Evolutionary conservation across 129 eudicot species (phyloP), one percentile per base, ranked within the genome.

Genomic region (Flaveria brownii): DNA sequence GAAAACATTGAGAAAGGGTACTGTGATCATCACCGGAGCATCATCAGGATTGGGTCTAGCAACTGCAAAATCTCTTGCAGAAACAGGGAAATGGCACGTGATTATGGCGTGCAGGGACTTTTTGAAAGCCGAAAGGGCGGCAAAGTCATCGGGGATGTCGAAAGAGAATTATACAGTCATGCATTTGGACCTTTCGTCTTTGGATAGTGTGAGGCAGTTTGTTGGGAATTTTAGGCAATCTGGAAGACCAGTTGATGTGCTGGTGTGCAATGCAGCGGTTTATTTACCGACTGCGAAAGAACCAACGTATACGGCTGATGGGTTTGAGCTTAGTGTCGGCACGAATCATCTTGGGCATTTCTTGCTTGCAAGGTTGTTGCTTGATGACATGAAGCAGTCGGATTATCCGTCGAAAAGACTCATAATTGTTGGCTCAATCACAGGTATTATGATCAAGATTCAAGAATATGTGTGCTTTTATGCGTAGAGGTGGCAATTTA

Each of bases 261-360:
- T 93, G 73, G 98, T 93, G n/a, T 90, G 96, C 77, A 93, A 93
- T 75, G 98, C 98, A 13, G 98, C 98, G 0, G 92, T 93, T 26
- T 93, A 93, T 72, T 79, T 81, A 25, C 98, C 98, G 22, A 93
- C 98, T 9, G 98, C 98, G 2, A 86, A 85, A 79, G 96, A 93
- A 73, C 96, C 98, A 13, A 81, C 95, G 1, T 93, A 55, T 75
- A 86, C 96, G 0, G 98, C 98, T 8, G 96, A 93, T 2, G 98
- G 98, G 0, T 91, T 91, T 39, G 97, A 91, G 74, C 90, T 91
- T 10, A 91, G 97, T 30, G 97, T 91, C 39, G 97, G 95, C 71
- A 91, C 97, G 59, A 91, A 91, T 82, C 97, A 91, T 65, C 84
- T 91, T 15, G 97, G 97, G 6, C 97, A 91, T 26, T 91, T 91